Evolutionary conservation across 768 basidiomycete genomes (phyloP).

Genomic region (Pisolithus orientalis): DNA sequence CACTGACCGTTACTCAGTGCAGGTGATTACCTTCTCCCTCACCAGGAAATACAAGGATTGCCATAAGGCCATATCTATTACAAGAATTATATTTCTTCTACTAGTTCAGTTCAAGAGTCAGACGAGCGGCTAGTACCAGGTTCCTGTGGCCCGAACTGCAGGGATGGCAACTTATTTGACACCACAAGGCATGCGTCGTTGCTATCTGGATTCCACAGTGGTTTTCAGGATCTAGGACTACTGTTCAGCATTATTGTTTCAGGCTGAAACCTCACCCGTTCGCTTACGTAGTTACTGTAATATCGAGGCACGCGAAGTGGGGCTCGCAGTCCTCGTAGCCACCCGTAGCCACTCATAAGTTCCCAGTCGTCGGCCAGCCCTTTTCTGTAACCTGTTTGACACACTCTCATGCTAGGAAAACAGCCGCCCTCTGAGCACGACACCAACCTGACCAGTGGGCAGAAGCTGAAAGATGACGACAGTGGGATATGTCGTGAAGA

Average conservation of each 20-base stretch:
- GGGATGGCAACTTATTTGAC: not conserved
- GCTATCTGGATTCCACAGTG: not conserved
- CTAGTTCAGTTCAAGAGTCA: not conserved
- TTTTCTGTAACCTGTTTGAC: conserved; percentile 5
- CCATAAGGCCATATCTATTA: conserved; percentile 9
- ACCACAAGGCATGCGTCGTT: not conserved
- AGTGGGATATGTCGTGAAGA: conserved; percentile 4
- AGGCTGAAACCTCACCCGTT: no score
- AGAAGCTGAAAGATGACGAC: conserved; percentile 8
- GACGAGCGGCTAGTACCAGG: not conserved
- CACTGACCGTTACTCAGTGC: not conserved
- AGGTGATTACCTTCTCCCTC: conserved; percentile 9
- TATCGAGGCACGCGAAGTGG: no score
- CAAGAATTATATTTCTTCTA: not conserved
- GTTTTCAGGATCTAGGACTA: no score
- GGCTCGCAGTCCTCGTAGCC: no score
- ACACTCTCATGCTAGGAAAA: conserved; percentile 10
- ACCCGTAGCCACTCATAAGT: no score
- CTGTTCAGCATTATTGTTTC: no score
- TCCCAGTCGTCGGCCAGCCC: not conserved
- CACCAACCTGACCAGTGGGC: not conserved
- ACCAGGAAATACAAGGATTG: not conserved
- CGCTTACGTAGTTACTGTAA: no score
- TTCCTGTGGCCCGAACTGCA: not conserved
- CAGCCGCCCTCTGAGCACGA: conserved; percentile 2